Evolutionary conservation across 495 filamentous ascomycete species (phyloP).

Genomic region (Schizothecium vesticola): DNA sequence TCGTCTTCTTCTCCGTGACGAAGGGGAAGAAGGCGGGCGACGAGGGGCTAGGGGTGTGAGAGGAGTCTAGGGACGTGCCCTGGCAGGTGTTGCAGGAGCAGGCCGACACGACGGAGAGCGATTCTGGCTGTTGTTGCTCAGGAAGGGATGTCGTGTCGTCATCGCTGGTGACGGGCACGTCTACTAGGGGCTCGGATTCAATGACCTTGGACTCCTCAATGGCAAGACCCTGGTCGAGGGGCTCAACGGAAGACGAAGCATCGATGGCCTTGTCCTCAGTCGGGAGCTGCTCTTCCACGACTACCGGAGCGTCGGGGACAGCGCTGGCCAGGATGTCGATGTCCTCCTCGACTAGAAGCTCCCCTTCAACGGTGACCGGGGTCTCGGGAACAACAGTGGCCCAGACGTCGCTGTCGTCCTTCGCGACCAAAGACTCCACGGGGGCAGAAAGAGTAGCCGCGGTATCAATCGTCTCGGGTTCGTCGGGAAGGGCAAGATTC

Average conservation of each 20-base stretch:
- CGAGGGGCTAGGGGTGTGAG: constrained; percentile 3
- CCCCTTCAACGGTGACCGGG: not conserved
- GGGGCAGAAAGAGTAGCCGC: not conserved
- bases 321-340: not conserved
- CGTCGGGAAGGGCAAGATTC: not conserved
- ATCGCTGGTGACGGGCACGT: not conserved
- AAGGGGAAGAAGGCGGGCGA: constrained; percentile 6
- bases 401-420: not conserved
- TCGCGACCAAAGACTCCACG: not conserved
- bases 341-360: not conserved
- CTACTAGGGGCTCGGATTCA: not conserved
- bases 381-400: not conserved
- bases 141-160: not conserved
- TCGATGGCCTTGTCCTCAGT: not conserved
- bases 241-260: not conserved
- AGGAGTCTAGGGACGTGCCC: not conserved
- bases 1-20: constrained; percentile 29
- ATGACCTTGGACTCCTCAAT: not conserved
- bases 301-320: not conserved
- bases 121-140: not conserved
- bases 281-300: not conserved
- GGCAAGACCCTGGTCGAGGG: not conserved
- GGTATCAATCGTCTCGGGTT: not conserved
- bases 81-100: not conserved
- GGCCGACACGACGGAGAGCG: not conserved